A percentile compares a stretch with the other conserved stretches of the same genome.
phyloP scores from a whole-genome alignment of 352 stramenopile genomes.

The Pythium grandisporangium region DNA sequence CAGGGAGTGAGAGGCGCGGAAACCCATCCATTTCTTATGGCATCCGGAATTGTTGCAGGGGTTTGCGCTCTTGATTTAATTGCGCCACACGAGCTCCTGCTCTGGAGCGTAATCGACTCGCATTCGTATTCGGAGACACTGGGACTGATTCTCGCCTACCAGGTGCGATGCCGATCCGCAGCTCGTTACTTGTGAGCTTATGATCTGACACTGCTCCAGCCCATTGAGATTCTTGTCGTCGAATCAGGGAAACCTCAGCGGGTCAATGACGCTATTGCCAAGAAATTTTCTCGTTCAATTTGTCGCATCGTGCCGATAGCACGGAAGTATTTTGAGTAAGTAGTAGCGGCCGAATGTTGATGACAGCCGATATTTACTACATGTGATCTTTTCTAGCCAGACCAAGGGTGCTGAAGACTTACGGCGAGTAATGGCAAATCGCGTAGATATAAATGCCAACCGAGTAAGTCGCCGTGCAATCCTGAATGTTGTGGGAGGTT shows the following conservation, averaged over 20 bases:
- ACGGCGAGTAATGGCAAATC: conserved; percentile 75
- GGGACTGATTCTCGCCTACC: conserved; percentile 58
- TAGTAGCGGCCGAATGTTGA: no score
- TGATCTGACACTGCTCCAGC: conserved; percentile 16
- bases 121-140: conserved; percentile 65
- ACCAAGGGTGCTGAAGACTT: conserved; percentile 79
- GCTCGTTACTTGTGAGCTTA: no score
- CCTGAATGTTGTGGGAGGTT: no score
- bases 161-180: conserved; percentile 17
- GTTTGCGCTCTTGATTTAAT: conserved; percentile 68
- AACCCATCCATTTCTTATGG: no score
- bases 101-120: conserved; percentile 78
- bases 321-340: conserved; percentile 75
- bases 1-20: not conserved
- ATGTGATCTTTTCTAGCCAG: no score
- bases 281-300: conserved; percentile 35
- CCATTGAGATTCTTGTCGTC: conserved; percentile 66
- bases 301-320: conserved; percentile 61
- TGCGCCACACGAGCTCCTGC: conserved; percentile 55
- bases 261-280: conserved; percentile 65
- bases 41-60: no score
- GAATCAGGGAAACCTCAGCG: conserved; percentile 42
- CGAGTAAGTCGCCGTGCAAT: no score
- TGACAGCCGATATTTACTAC: no score
- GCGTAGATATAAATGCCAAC: conserved; percentile 75